Evolutionary conservation across 139 green algal species (phyloP).

Genomic region (Nannochloris sp.): DNA sequence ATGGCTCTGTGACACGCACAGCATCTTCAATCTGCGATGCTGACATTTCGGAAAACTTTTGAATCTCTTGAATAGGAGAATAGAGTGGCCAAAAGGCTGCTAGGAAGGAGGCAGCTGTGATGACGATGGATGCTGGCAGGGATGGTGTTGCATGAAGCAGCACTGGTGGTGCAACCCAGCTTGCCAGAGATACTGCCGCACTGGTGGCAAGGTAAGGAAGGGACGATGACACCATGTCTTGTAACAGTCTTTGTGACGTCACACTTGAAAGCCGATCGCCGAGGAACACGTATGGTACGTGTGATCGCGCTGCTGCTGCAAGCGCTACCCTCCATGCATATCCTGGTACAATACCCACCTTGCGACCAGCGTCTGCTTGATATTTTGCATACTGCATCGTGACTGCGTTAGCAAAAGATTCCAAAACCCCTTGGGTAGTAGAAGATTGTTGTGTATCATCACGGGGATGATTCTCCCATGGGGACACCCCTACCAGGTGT

Average conservation of each 20-base stretch:
- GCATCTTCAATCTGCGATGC: slow-evolving; percentile 64
- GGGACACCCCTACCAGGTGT: no score
- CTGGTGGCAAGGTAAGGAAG: slow-evolving; percentile 21
- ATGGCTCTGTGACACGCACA: slow-evolving; percentile 51
- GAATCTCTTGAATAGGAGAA: slow-evolving; percentile 55
- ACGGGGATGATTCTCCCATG: not conserved
- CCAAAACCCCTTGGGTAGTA: not conserved
- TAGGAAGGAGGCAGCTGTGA: slow-evolving; percentile 25
- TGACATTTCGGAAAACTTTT: slow-evolving; percentile 35
- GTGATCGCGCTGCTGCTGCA: slow-evolving; percentile 31
- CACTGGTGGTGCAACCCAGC: not conserved
- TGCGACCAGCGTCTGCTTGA: slow-evolving; percentile 34
- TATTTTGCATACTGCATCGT: slow-evolving; percentile 35
- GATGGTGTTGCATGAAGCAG: not conserved
- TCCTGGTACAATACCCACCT: slow-evolving; percentile 41
- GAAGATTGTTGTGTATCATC: not conserved
- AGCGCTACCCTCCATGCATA: slow-evolving; percentile 63
- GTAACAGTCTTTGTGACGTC: slow-evolving; percentile 39
- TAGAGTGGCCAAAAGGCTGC: slow-evolving; percentile 43
- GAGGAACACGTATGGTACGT: slow-evolving; percentile 50
- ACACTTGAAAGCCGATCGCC: slow-evolving; percentile 38
- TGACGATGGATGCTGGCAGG: not conserved
- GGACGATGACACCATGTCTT: not conserved
- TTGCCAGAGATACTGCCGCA: slow-evolving; percentile 8
- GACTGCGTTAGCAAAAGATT: slow-evolving; percentile 21